These are phyloP conservation scores for Poteriospumella lacustris DNA, from an alignment of 108 stramenopile species.

Conservation along the genomic window DNA sequence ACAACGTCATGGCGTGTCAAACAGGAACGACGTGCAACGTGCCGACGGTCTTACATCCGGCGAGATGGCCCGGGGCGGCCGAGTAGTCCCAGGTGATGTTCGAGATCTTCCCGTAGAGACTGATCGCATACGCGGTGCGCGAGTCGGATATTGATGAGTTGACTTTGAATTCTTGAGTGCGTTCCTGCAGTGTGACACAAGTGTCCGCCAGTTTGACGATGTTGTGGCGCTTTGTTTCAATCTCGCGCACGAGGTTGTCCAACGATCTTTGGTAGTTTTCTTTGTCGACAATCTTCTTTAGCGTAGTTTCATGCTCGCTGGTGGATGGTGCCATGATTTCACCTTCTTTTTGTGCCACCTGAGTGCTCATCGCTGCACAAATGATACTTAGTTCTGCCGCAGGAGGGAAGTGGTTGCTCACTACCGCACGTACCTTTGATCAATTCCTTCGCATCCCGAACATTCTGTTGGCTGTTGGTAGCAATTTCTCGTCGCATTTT, in stretches of 20 bases:
- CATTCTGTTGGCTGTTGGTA: not conserved
- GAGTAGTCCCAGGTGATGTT: constrained; percentile 26
- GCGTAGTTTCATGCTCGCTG: constrained; percentile 4
- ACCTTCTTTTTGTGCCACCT: not conserved
- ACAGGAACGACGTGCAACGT: not conserved
- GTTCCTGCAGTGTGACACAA: not conserved
- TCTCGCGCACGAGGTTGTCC: not conserved
- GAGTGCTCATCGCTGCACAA: not conserved
- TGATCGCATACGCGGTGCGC: constrained; percentile 19
- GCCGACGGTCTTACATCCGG: constrained; percentile 22
- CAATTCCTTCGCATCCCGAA: not conserved
- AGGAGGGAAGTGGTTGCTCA: not conserved
- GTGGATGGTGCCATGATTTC: not conserved
- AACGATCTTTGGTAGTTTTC: not conserved
- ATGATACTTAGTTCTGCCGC: not conserved
- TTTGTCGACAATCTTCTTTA: not conserved
- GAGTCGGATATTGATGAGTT: not conserved
- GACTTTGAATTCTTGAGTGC: not conserved
- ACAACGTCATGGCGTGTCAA: not conserved
- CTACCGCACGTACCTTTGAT: not conserved
- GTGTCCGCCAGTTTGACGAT: not conserved
- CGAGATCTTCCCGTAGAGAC: constrained; percentile 9
- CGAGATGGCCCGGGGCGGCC: not conserved
- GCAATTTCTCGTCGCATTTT: constrained; percentile 12
- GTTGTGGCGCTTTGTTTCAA: not conserved